Evolutionary conservation across 805 yeast species (phyloP).

Genomic region (Saccharomyces eubayanus): DNA sequence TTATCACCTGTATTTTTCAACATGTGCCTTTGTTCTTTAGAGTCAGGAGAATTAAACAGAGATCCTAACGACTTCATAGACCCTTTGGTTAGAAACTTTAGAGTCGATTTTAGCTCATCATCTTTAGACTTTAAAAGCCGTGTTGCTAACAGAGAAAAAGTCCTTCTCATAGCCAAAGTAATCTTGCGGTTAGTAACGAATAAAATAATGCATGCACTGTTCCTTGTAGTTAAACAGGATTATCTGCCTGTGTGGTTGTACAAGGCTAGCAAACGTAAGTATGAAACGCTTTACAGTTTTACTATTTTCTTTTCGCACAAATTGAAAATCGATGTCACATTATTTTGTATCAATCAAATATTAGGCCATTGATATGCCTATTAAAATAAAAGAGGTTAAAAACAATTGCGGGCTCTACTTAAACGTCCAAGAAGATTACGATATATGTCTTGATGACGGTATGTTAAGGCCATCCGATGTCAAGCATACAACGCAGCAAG

Average conservation of each 20-base stretch:
- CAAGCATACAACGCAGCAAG: no score
- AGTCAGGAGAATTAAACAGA: conserved; percentile 5
- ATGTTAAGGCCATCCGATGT: no score
- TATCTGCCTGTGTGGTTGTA: background rate
- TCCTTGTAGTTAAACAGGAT: background rate
- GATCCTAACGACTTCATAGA: conserved; percentile 3
- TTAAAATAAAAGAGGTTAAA: background rate
- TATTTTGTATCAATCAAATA: background rate
- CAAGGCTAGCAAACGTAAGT: background rate
- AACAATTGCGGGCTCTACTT: background rate
- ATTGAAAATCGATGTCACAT: background rate
- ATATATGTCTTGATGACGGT: no score
- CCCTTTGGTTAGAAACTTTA: conserved; percentile 19
- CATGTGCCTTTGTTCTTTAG: conserved; percentile 1
- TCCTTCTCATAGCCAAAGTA: conserved; percentile 9
- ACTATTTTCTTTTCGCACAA: background rate
- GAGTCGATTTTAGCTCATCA: conserved; percentile 21
- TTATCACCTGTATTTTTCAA: conserved; percentile 2
- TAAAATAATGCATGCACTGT: background rate
- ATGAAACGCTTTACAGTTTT: background rate
- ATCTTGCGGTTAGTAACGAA: background rate
- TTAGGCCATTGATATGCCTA: background rate
- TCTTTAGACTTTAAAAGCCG: conserved; percentile 14
- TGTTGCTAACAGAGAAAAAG: conserved; percentile 15
- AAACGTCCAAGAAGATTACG: background rate